Conservation (phyloP, 2,329 filamentous ascomycete genomes). For the Sclerotinia minor region DNA sequence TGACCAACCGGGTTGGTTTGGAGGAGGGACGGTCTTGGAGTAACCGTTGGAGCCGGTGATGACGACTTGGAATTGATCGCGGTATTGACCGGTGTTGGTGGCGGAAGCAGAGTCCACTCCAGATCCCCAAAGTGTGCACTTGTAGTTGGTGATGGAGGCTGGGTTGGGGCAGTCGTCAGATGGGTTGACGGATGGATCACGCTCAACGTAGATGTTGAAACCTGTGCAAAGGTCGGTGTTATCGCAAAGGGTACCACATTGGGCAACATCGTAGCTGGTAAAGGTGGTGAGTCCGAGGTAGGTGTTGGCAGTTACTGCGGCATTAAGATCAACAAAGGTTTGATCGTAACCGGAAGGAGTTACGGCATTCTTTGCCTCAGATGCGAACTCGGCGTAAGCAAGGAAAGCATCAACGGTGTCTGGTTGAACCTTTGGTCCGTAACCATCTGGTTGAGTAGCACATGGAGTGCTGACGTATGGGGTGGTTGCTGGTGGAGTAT, state of each 20-base stretch:
- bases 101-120: slow-evolving; percentile 37
- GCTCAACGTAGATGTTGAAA: slow-evolving; percentile 43
- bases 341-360: slow-evolving; percentile 41
- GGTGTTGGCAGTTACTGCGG: slow-evolving; percentile 30
- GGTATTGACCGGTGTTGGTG: slow-evolving; percentile 41
- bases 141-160: slow-evolving; percentile 40
- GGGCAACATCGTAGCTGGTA: slow-evolving; percentile 36
- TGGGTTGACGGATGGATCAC: slow-evolving; percentile 41
- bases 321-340: slow-evolving; percentile 40
- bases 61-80: slow-evolving; percentile 43
- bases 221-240: slow-evolving; percentile 34
- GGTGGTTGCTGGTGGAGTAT: slow-evolving; percentile 1
- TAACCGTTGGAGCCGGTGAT: slow-evolving; percentile 48
- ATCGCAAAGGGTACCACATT: slow-evolving; percentile 37
- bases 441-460: slow-evolving; percentile 31
- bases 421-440: slow-evolving; percentile 40
- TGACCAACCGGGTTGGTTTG: slow-evolving; percentile 27
- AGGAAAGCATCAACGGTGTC: slow-evolving; percentile 43
- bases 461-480: slow-evolving; percentile 12
- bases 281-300: slow-evolving; percentile 38
- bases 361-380: slow-evolving; percentile 33
- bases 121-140: slow-evolving; percentile 42
- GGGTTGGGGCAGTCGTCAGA: slow-evolving; percentile 40
- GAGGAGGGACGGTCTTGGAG: slow-evolving; percentile 30
- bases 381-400: slow-evolving; percentile 31